Evolutionary conservation across 352 stramenopile genomes (phyloP).

Genomic region (Globisporangium apiculatum): DNA sequence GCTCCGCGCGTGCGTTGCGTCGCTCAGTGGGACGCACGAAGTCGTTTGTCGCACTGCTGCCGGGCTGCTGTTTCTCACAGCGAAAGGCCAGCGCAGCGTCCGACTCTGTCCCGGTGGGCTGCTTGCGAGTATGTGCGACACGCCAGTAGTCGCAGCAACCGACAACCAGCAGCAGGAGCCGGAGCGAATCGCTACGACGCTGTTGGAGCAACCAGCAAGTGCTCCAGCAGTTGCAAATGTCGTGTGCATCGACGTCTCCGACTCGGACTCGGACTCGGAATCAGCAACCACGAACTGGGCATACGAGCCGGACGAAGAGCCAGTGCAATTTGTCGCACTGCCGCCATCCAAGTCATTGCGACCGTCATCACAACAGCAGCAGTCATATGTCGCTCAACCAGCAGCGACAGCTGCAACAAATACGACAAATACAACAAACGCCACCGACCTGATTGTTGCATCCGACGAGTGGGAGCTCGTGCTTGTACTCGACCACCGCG

Average conservation of each 20-base stretch:
- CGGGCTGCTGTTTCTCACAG: slow-evolving; percentile 47
- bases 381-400: not conserved
- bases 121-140: not conserved
- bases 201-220: not conserved
- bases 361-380: not conserved
- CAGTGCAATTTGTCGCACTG: not conserved
- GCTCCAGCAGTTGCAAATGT: slow-evolving; percentile 3
- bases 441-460: slow-evolving; percentile 11
- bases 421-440: not conserved
- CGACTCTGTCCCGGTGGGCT: slow-evolving; percentile 35
- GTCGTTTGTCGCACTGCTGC: slow-evolving; percentile 38
- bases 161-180: not conserved
- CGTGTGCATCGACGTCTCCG: slow-evolving; percentile 32
- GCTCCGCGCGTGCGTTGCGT: slow-evolving; percentile 46
- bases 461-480: slow-evolving; percentile 71
- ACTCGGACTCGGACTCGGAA: slow-evolving; percentile 22
- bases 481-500: slow-evolving; percentile 76
- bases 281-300: slow-evolving; percentile 2
- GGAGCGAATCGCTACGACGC: too few species aligned
- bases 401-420: not conserved
- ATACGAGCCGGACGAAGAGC: slow-evolving; percentile 11
- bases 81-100: slow-evolving; percentile 41
- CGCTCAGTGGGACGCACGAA: slow-evolving; percentile 48
- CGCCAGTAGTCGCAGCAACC: too few species aligned
- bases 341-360: not conserved